These are phyloP conservation scores for Phlebiopsis gigantea DNA, from an alignment of 768 basidiomycete species.

Conservation along the genomic window DNA sequence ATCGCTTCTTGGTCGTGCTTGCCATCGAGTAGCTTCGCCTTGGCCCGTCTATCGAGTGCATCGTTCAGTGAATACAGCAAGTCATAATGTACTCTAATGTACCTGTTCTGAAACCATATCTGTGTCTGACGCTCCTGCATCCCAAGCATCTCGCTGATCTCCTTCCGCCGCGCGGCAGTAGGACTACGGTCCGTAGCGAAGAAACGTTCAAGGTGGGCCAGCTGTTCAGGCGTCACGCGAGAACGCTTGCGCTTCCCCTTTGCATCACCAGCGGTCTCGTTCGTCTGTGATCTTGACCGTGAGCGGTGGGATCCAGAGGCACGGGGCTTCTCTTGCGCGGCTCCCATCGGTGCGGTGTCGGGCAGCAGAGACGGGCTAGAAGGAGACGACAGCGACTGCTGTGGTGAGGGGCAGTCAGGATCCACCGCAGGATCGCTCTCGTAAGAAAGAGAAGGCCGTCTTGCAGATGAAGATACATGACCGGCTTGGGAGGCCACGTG, in stretches of 20 bases:
- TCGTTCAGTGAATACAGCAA: neutral
- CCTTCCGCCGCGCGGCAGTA: conserved; percentile 61
- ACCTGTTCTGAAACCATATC: conserved; percentile 90
- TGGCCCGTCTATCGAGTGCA: conserved; percentile 55
- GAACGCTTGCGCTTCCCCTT: conserved; percentile 69
- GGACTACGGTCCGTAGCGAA: conserved; percentile 70
- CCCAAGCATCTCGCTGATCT: conserved; percentile 68
- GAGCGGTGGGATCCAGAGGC: conserved; percentile 8
- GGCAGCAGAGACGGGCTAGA: neutral
- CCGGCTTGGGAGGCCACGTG: conserved; percentile 3
- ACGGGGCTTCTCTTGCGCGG: neutral
- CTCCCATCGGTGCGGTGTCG: neutral
- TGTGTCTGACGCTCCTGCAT: conserved; percentile 88
- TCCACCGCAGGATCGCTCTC: neutral
- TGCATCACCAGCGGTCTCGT: conserved; percentile 17
- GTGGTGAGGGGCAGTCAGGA: conserved; percentile 6
- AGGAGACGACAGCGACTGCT: conserved; percentile 1
- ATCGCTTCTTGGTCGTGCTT: conserved; percentile 39
- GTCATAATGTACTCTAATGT: conserved; percentile 10
- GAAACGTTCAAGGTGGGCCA: conserved; percentile 67
- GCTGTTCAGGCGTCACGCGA: conserved; percentile 75
- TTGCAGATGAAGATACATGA: neutral
- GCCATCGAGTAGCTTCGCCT: conserved; percentile 67
- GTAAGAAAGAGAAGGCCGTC: neutral
- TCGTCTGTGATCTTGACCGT: conserved; percentile 5